Base-by-base conservation (phyloP, 2,329 filamentous ascomycete genomes). In the Capronia coronata region DNA sequence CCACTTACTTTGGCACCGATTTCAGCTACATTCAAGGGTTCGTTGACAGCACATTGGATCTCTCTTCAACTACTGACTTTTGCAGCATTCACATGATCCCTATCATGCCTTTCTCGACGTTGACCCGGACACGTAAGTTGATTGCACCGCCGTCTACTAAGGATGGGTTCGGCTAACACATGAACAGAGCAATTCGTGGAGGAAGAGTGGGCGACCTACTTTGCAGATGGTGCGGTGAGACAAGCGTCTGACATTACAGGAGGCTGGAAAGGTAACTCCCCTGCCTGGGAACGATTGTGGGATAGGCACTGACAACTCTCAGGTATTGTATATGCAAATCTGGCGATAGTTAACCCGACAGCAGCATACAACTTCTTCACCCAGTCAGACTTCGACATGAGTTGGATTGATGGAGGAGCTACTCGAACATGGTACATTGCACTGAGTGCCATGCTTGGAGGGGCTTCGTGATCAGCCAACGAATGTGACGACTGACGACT, bases 371-470 rank as follows among this genome's bases (percentile, higher is more conserved):
- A 76, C 0, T 95, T 91, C 67, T 96, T 98, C 65, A 75, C 75
- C 1, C 72, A 78, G 54, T 65, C 71, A 1, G 70, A 75, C 13
- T 91, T 93, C 62, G 75, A 89, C 62, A 72, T 76, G 29, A 67
- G 68, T 35, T 87, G 80, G 78, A 66, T 73, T 47, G 71, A 96
- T 68, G 87, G 86, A 1, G 91, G 93, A 13, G 87, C 87, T 2
- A 85, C 82, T 62, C 71, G 82, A 67, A 91, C 87, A 22, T 94
- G 88, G 88, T 94, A 90, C 70, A 68, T 94, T 68, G 83, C 84
- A 34, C 87, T 82, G 67, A 75, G 83, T 60, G 88, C 87, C 58
- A 84, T 86, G 82, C 65, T 79, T 75, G 55, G 58, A 46, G 56
- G 54, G 13, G 41, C 48, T 21, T 37, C 42, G 16, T 55, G 47